Base-by-base conservation (phyloP, 1,139 yeast genomes). In the Nakaseomyces glabratus region DNA sequence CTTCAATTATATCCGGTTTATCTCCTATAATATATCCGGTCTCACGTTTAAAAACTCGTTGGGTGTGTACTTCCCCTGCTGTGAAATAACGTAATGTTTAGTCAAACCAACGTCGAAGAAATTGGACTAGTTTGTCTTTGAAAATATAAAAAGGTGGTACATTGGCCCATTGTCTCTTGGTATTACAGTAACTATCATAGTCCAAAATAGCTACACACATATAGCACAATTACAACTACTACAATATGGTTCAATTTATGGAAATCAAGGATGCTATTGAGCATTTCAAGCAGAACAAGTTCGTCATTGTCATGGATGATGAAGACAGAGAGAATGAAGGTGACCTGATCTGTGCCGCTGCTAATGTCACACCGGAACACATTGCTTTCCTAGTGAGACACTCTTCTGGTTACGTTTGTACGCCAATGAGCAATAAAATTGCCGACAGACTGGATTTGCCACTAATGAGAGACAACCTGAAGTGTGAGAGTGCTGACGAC, bases 321-420 rank as follows among this genome's bases (percentile, higher is more conserved):
- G 97, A 85, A 58, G 72, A 72, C 52, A 78, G 98, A 51, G 99
- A 93, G 61, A 93, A 93, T 58, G 99, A 93, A 65, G 98, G 98
- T 34, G 99, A 93, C 58, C 69, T 93, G 55, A 86, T 93, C 49
- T 78, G 84, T 38, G 93, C 98, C 15, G 98, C 96, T 20, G 78
- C 81, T 48, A 67, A 68, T 38, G 68, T 77, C 47, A 82, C 94
- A 26, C 76, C 82, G 35, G 79, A 79, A 51, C 77, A 86, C 50
- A 86, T 93, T 96, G 97, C 98, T 1, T 93, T 90, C 51, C 65
- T 93, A 45, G 94, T 93, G 25, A 77, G 93, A 47, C 74, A 90
- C 42, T 75, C 85, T 4, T 80, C 93, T 1, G 98, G 99, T 8
- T 88, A 82, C 57, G 88, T 93, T 6, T 93, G 99, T 63, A 93